phyloP scores from a whole-genome alignment of 768 basidiomycete genomes.

The Daedalea quercina region DNA sequence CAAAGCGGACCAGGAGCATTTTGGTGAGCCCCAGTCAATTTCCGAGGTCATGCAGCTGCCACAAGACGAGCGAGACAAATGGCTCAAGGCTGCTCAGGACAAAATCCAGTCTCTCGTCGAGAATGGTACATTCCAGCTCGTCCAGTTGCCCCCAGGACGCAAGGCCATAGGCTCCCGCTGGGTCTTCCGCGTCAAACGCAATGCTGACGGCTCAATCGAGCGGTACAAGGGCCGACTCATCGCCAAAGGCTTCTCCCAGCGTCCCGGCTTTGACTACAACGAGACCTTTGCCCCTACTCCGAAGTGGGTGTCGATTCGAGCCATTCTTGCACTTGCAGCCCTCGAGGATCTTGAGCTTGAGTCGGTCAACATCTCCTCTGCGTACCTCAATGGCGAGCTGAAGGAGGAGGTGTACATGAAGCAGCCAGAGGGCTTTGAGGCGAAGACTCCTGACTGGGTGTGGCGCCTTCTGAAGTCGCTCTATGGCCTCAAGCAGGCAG shows the following conservation, averaged over 20 bases:
- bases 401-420: constrained; percentile 23
- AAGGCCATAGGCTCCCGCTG: constrained; percentile 28
- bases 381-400: constrained; percentile 24
- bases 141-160: constrained; percentile 20
- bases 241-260: constrained; percentile 27
- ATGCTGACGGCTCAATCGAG: constrained; percentile 28
- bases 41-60: constrained; percentile 4
- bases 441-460: constrained; percentile 6
- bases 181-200: constrained; percentile 33
- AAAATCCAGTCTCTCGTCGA: constrained; percentile 15
- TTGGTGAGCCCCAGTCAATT: background rate
- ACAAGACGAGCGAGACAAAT: constrained; percentile 7
- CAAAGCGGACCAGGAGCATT: constrained; percentile 3
- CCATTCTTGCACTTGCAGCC: constrained; percentile 20
- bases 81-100: constrained; percentile 13
- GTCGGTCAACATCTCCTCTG: constrained; percentile 20
- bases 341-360: constrained; percentile 19
- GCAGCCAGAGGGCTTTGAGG: constrained; percentile 19
- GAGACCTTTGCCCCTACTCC: constrained; percentile 26
- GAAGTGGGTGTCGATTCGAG: constrained; percentile 16
- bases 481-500: constrained; percentile 39
- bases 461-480: constrained; percentile 23
- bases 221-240: constrained; percentile 33
- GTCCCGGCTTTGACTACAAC: constrained; percentile 27
- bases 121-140: constrained; percentile 26